Conservation (phyloP, 768 basidiomycete species). For the Boletus bicolor region DNA sequence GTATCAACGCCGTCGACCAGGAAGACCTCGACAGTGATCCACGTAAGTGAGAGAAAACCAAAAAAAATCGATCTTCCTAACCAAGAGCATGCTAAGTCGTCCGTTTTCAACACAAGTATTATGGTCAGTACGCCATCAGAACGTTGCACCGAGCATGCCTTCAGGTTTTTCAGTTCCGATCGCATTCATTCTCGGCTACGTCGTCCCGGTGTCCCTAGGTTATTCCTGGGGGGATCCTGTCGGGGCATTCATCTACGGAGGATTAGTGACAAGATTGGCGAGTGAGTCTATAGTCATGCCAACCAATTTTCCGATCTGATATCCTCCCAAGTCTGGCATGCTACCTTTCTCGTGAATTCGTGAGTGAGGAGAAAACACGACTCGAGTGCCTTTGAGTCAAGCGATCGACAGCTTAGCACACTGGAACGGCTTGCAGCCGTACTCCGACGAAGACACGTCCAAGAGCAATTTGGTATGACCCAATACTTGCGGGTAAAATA, state of each 20-base stretch:
- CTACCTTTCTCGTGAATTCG: slow-evolving; percentile 11
- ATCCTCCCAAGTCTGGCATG: slow-evolving; percentile 5
- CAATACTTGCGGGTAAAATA: background rate
- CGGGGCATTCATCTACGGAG: slow-evolving; percentile 10
- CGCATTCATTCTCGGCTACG: slow-evolving; percentile 2
- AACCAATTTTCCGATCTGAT: background rate
- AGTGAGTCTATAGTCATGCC: slow-evolving; percentile 1
- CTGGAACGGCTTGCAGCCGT: slow-evolving; percentile 11
- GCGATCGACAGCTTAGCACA: slow-evolving; percentile 3
- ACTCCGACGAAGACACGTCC: slow-evolving; percentile 13
- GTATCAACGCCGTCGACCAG: slow-evolving; percentile 2
- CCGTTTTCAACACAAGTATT: slow-evolving; percentile 11
- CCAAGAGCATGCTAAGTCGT: background rate
- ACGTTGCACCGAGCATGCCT: background rate
- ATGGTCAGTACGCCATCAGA: slow-evolving; percentile 1
- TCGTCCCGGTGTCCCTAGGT: background rate
- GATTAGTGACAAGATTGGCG: slow-evolving; percentile 6
- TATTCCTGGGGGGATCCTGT: slow-evolving; percentile 11
- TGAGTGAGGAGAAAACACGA: background rate
- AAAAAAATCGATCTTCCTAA: background rate
- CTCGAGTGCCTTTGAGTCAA: background rate
- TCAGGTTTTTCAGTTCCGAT: slow-evolving; percentile 8
- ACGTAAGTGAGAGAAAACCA: slow-evolving; percentile 5
- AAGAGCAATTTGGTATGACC: slow-evolving; percentile 7
- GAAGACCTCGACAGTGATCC: slow-evolving; percentile 5